A percentile compares a stretch with the other conserved stretches of the same genome.
These are phyloP conservation scores for Botrytis elliptica DNA, from an alignment of 2,329 filamentous ascomycete species.

Conservation along the genomic window DNA sequence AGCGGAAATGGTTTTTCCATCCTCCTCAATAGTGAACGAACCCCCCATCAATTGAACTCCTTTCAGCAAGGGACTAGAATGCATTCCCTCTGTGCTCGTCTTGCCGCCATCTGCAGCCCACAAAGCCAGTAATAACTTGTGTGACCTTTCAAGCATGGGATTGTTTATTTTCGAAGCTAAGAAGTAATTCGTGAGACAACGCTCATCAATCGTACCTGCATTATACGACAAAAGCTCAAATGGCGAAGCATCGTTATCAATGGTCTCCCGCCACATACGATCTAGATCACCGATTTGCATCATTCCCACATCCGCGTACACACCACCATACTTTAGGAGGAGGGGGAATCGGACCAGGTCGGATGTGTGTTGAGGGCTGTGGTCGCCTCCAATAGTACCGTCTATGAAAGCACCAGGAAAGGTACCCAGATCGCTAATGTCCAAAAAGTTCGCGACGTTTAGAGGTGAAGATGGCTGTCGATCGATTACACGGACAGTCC, in stretches of 20 bases:
- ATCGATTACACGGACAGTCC: conserved; percentile 54
- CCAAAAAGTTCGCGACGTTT: conserved; percentile 51
- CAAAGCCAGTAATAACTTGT: conserved; percentile 50
- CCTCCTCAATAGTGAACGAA: conserved; percentile 36
- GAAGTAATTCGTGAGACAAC: conserved; percentile 51
- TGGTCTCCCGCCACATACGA: conserved; percentile 50
- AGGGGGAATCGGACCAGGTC: conserved; percentile 59
- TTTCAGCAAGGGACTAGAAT: conserved; percentile 47
- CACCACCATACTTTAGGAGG: conserved; percentile 55
- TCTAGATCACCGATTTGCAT: conserved; percentile 58
- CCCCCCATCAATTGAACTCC: conserved; percentile 44
- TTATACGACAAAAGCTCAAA: conserved; percentile 52
- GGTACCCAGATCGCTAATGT: conserved; percentile 43
- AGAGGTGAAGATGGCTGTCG: conserved; percentile 45
- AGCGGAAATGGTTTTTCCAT: conserved; percentile 39
- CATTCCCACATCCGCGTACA: conserved; percentile 57
- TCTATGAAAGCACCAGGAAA: conserved; percentile 53
- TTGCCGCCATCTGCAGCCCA: conserved; percentile 50
- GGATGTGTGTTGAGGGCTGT: conserved; percentile 54
- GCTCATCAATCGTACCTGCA: conserved; percentile 39
- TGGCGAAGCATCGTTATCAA: conserved; percentile 47
- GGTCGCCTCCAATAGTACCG: conserved; percentile 49
- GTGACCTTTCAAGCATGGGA: conserved; percentile 49
- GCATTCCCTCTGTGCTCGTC: conserved; percentile 52
- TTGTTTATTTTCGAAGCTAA: conserved; percentile 44